Evolutionary conservation across 306 rosid species (phyloP).

Genomic region (Quercus robur): DNA sequence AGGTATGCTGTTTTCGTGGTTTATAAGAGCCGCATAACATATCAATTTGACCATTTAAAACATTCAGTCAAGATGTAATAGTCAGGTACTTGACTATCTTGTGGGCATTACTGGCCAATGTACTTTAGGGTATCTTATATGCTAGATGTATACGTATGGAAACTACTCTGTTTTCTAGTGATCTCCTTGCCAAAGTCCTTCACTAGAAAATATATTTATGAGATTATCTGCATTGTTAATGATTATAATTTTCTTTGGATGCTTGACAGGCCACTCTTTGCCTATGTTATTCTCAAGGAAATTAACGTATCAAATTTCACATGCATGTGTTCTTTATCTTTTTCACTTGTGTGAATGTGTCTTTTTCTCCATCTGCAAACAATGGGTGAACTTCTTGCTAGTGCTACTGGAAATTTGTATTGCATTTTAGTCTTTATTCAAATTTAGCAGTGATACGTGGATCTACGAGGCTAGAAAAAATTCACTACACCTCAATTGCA

Average conservation of each 20-base stretch:
- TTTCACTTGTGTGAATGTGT: neutral
- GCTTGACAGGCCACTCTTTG: neutral
- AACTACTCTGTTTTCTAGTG: neutral
- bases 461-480: neutral
- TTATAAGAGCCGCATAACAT: neutral
- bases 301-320: neutral
- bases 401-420: neutral
- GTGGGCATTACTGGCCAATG: neutral
- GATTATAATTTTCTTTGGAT: neutral
- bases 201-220: neutral
- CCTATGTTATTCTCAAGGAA: neutral
- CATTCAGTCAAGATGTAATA: neutral
- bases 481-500: neutral
- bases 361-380: neutral
- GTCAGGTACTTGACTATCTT: neutral
- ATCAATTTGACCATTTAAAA: neutral
- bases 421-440: neutral
- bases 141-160: neutral
- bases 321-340: neutral
- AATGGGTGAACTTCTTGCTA: neutral
- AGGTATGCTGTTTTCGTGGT: neutral
- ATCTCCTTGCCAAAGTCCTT: neutral
- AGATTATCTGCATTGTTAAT: neutral
- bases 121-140: neutral
- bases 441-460: neutral